phyloP scores from a whole-genome alignment of 1,284 basidiomycete species.

The Cryptococcus sp. region DNA sequence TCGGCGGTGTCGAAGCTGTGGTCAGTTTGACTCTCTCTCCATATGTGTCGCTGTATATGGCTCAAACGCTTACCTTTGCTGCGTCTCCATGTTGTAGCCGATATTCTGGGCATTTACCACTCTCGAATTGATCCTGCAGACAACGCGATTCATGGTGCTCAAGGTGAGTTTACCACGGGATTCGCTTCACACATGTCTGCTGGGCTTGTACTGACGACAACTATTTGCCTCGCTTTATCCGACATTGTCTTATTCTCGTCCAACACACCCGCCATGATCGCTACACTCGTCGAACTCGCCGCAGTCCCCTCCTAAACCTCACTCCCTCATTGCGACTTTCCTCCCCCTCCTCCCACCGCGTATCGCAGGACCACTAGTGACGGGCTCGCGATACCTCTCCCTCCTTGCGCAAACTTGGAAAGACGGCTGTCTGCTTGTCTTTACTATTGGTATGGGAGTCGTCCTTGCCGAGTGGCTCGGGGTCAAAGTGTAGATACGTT shows the following conservation, averaged over 20 bases:
- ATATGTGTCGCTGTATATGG: background rate
- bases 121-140: conserved; percentile 49
- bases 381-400: conserved; percentile 42
- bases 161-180: conserved; percentile 28
- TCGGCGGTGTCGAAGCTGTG: conserved; percentile 27
- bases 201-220: background rate
- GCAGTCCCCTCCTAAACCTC: conserved; percentile 45
- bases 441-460: conserved; percentile 40
- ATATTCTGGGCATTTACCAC: conserved; percentile 53
- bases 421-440: conserved; percentile 49
- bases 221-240: background rate
- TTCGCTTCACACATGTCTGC: no score
- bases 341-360: conserved; percentile 50
- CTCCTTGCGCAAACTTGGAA: conserved; percentile 45
- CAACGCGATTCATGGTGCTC: conserved; percentile 47
- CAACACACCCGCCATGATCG: background rate
- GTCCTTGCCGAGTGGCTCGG: conserved; percentile 27
- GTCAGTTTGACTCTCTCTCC: conserved; percentile 15
- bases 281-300: background rate
- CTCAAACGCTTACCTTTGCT: background rate
- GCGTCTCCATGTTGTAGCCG: conserved; percentile 32
- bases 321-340: conserved; percentile 47
- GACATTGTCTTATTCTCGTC: background rate
- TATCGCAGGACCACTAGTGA: conserved; percentile 39
- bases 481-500: conserved; percentile 1